A percentile compares a stretch with the other conserved stretches of the same genome.
Conservation (phyloP, 2,329 filamentous ascomycete species). For the Trichoderma simmonsii region DNA sequence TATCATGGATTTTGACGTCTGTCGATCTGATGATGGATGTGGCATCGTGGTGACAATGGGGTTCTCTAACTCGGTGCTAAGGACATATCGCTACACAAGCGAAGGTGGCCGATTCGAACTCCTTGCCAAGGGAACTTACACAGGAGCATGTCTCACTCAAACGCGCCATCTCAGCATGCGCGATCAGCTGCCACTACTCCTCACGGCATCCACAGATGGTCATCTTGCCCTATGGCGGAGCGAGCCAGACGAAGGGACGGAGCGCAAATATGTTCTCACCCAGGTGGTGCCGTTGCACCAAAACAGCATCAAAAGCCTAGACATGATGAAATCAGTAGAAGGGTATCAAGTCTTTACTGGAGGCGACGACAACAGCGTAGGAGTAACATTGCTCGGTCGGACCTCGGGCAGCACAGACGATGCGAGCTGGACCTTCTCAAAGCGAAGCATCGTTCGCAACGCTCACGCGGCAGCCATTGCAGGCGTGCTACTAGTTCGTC, state of each 20-base stretch:
- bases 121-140: conserved; percentile 58
- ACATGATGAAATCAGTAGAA: conserved; percentile 36
- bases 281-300: conserved; percentile 63
- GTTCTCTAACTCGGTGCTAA: conserved; percentile 80
- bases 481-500: conserved; percentile 42
- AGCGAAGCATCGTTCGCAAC: conserved; percentile 34
- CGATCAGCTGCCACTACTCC: conserved; percentile 37
- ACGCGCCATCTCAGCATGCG: conserved; percentile 41
- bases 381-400: conserved; percentile 43
- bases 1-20: conserved; percentile 74
- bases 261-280: conserved; percentile 27
- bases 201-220: conserved; percentile 81
- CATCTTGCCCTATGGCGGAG: conserved; percentile 47
- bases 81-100: conserved; percentile 51
- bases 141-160: conserved; percentile 73
- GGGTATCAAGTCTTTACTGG: conserved; percentile 63
- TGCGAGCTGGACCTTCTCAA: conserved; percentile 25
- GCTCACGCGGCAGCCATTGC: conserved; percentile 74
- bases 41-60: conserved; percentile 64
- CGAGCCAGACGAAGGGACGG: conserved; percentile 13
- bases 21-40: conserved; percentile 23
- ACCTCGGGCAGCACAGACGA: conserved; percentile 20
- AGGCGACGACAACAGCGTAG: conserved; percentile 84
- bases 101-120: conserved; percentile 43
- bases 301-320: conserved; percentile 70